Conservation (phyloP, 805 yeast species). For the Saturnispora silvae region DNA sequence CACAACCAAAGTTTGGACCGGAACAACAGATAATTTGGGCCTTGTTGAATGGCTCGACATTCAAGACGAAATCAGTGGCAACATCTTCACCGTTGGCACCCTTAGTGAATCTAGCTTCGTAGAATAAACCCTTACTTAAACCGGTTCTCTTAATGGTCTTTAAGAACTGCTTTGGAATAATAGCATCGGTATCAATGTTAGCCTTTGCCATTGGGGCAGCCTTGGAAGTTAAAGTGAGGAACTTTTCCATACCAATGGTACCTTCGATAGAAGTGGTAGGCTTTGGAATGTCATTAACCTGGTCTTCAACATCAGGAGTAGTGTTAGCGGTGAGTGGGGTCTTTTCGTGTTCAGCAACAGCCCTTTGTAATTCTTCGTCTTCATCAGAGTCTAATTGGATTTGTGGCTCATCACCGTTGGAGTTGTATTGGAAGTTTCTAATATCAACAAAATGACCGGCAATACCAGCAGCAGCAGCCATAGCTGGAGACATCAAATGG, state of each 20-base stretch:
- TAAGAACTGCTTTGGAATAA: slow-evolving; percentile 95
- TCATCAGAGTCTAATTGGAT: slow-evolving; percentile 35
- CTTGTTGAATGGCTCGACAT: slow-evolving; percentile 69
- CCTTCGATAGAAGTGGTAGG: slow-evolving; percentile 31
- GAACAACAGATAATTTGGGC: slow-evolving; percentile 82
- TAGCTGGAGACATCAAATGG: slow-evolving; percentile 96
- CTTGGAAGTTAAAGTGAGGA: slow-evolving; percentile 65
- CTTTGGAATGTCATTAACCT: slow-evolving; percentile 55
- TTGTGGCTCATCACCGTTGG: slow-evolving; percentile 46
- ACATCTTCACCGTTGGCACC: slow-evolving; percentile 60
- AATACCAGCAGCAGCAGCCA: slow-evolving; percentile 99
- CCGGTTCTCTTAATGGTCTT: slow-evolving; percentile 98
- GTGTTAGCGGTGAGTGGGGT: slow-evolving; percentile 43
- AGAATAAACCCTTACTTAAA: slow-evolving; percentile 76
- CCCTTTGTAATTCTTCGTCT: slow-evolving; percentile 47
- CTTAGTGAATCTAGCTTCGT: slow-evolving; percentile 73
- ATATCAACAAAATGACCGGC: slow-evolving; percentile 86
- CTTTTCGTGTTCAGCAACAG: slow-evolving; percentile 60
- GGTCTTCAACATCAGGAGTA: slow-evolving; percentile 45
- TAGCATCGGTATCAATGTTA: slow-evolving; percentile 96
- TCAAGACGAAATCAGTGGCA: slow-evolving; percentile 84
- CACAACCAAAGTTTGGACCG: slow-evolving; percentile 98
- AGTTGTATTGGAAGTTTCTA: slow-evolving; percentile 62
- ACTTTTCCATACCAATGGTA: slow-evolving; percentile 57
- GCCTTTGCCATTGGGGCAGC: slow-evolving; percentile 94